Conservation (phyloP, 306 rosid species). For the Argentina anserina region DNA sequence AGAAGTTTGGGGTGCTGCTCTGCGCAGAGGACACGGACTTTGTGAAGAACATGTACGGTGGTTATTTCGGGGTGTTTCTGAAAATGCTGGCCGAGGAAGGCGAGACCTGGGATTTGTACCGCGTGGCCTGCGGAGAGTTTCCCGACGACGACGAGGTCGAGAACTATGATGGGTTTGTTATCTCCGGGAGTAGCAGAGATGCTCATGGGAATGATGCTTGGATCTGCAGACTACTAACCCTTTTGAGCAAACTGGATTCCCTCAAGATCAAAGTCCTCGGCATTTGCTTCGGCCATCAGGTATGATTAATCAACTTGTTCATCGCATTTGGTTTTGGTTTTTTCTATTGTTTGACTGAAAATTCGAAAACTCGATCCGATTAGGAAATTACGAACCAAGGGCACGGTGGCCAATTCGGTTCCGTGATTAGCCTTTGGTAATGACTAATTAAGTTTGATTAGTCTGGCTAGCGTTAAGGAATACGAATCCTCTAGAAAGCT, state of each 20-base stretch:
- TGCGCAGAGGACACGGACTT: conserved; percentile 93
- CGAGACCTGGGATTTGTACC: conserved; percentile 66
- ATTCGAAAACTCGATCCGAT: neutral
- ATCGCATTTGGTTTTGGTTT: neutral
- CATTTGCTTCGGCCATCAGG: conserved; percentile 93
- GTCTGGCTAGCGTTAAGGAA: neutral
- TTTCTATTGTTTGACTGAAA: neutral
- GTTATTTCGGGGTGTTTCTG: conserved; percentile 65
- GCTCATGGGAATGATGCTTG: conserved; percentile 76
- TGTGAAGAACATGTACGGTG: conserved; percentile 66
- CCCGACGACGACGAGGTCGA: conserved; percentile 41
- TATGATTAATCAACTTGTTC: neutral
- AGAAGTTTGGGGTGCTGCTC: conserved; percentile 52
- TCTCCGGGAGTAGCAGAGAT: conserved; percentile 81
- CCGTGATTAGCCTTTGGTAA: neutral
- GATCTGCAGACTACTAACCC: conserved; percentile 53
- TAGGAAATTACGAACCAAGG: no score
- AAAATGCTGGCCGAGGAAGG: conserved; percentile 72
- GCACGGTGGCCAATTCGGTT: neutral
- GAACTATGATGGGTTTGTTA: conserved; percentile 61
- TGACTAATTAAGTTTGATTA: neutral
- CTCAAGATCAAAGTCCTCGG: conserved; percentile 69
- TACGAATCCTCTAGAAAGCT: neutral
- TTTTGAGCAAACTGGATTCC: conserved; percentile 45
- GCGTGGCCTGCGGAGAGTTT: conserved; percentile 53